Evolutionary conservation across 345 rosid genomes (phyloP), one percentile per base, ranked within the genome.

Genomic region (Toxicodendron radicans): DNA sequence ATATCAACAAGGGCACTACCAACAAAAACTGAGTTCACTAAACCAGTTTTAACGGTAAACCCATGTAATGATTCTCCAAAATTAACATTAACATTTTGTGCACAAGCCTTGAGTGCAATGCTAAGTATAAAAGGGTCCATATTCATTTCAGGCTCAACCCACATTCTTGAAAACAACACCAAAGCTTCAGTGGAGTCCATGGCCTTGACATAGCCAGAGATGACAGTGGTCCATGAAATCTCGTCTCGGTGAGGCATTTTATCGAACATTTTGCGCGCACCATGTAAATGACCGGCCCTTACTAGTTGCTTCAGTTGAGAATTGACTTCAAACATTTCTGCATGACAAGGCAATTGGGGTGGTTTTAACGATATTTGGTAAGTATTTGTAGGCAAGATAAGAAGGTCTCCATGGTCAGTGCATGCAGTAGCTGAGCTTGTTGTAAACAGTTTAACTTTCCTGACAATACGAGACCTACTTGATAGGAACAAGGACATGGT

Each of bases 51-150:
- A 53, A 78, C 80, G 6, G 90, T 79, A 73, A 78, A 88, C 16
- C 87, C 97, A 75, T 95, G 97, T 58, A 95, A 70, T 2, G 87
- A 81, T 81, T 82, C 90, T 18, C 97, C 99, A 62, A 77, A 89
- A 21, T 54, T 62, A 41, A 72, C 18, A 85, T 83, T 85, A 79
- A 66, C 68, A 77, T 58, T 78, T 20, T 78, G 79, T 24, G 88
- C 92, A 68, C 95, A 91, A 80, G 88, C 95, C 72, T 95, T 92
- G 64, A 92, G 79, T 3, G 88, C 94, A 72, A 90, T 76, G 66
- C 97, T 92, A 71, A 95, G 85, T 51, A 84, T 58, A 56, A 87
- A 90, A 51, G 92, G 83, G 76, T 95, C 99, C 73, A 88, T 75
- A 13, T 56, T 58, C 70, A 91, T 68, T 12, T 70, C 77, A 46